Evolutionary conservation across 768 basidiomycete genomes (phyloP).

Genomic region (Pleurotus tuber-regium): DNA sequence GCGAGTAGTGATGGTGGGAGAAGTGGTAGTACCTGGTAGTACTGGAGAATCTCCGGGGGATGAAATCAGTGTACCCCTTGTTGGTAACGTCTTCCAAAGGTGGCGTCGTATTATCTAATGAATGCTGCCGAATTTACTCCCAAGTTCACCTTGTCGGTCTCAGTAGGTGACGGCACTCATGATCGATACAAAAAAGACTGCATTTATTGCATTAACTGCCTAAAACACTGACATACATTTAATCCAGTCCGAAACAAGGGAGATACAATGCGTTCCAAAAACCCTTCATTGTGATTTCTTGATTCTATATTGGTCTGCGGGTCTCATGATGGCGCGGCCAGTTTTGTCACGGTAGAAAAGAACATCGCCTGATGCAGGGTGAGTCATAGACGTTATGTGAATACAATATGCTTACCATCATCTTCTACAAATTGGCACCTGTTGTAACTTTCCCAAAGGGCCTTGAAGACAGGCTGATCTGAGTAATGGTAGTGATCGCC

Average conservation of each 20-base stretch:
- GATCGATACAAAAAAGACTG: background rate
- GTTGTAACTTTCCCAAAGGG: slow-evolving; percentile 38
- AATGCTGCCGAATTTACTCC: background rate
- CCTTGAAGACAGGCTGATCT: slow-evolving; percentile 22
- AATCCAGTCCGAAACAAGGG: too few species aligned
- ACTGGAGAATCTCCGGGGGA: too few species aligned
- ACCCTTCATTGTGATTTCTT: background rate
- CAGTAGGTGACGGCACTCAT: background rate
- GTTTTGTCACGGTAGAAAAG: slow-evolving; percentile 26
- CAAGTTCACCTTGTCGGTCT: background rate
- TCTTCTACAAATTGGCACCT: slow-evolving; percentile 41
- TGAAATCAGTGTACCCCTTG: background rate
- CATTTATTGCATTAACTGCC: background rate
- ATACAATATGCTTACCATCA: slow-evolving; percentile 28
- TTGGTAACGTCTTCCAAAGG: background rate
- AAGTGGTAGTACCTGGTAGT: too few species aligned
- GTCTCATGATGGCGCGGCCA: slow-evolving; percentile 15
- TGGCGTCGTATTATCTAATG: too few species aligned
- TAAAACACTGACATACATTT: slow-evolving; percentile 5
- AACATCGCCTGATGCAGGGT: slow-evolving; percentile 18
- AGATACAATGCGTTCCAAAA: too few species aligned
- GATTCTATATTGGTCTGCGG: slow-evolving; percentile 1
- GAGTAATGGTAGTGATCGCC: slow-evolving; percentile 36
- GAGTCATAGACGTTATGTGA: too few species aligned
- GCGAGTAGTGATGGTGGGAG: too few species aligned